Conservation (phyloP, 805 yeast species). For the Candida namnaoensis region DNA sequence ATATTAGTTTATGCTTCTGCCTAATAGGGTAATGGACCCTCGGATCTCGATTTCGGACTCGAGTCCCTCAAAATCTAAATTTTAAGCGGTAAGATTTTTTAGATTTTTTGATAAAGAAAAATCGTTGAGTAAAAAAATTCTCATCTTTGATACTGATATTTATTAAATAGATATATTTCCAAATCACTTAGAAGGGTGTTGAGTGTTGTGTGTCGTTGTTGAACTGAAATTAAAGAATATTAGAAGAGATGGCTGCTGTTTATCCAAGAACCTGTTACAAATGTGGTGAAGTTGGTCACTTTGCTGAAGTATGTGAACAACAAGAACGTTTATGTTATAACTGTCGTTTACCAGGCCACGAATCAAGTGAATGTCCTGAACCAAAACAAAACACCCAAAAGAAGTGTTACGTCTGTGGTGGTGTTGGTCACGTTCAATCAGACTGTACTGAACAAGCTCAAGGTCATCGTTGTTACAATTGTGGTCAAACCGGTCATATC, state of each 20-base stretch:
- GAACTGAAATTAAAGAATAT: background rate
- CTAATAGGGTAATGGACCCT: no score
- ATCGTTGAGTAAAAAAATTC: no score
- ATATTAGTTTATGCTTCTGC: no score
- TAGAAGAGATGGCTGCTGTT: constrained; percentile 18
- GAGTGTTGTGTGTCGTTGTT: no score
- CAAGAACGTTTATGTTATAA: constrained; percentile 85
- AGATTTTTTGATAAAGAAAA: no score
- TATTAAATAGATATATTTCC: no score
- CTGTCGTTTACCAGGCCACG: constrained; percentile 87
- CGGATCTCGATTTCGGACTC: no score
- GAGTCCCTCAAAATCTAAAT: no score
- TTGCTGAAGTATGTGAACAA: constrained; percentile 82
- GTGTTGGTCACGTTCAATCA: constrained; percentile 79
- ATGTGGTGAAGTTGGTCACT: constrained; percentile 88
- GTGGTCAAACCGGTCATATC: constrained; percentile 73
- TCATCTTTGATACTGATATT: no score
- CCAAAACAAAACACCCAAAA: constrained; percentile 81
- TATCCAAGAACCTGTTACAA: constrained; percentile 79
- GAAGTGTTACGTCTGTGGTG: constrained; percentile 92
- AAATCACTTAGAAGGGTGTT: no score
- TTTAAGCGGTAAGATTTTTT: no score
- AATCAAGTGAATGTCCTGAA: constrained; percentile 79
- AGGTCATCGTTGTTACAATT: constrained; percentile 73
- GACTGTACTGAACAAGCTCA: constrained; percentile 58